These are phyloP conservation scores for Pugionium cornutum DNA, from an alignment of 345 rosid genomes.

Conservation along the genomic window DNA sequence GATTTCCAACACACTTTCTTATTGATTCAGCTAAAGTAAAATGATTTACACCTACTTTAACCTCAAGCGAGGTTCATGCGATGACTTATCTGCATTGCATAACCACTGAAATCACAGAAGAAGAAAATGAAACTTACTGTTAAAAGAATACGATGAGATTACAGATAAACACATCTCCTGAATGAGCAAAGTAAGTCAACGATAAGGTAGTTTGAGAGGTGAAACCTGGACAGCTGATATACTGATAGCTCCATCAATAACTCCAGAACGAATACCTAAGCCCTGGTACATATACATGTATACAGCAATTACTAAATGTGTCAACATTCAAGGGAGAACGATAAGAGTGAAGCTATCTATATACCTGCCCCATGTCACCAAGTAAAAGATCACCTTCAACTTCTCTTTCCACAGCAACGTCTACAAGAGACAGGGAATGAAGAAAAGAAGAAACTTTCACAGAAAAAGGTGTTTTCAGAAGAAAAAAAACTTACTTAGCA, in stretches of 20 bases:
- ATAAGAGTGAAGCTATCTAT: neutral
- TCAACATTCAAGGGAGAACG: neutral
- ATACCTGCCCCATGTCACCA: constrained; percentile 97
- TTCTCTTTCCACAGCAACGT: constrained; percentile 81
- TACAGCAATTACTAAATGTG: neutral
- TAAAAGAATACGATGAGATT: too few species aligned
- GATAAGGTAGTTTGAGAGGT: constrained; percentile 6
- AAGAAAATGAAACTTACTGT: neutral
- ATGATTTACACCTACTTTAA: constrained; percentile 60
- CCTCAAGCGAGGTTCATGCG: constrained; percentile 84
- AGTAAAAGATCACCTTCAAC: constrained; percentile 91
- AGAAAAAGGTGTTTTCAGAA: neutral
- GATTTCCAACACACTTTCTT: neutral
- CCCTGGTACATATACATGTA: constrained; percentile 54
- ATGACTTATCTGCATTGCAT: constrained; percentile 97
- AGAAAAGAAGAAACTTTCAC: neutral
- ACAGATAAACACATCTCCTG: neutral
- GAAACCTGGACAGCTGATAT: constrained; percentile 91
- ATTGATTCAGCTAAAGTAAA: neutral
- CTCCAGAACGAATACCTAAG: constrained; percentile 80
- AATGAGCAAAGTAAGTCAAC: neutral
- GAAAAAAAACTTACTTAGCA: constrained; percentile 61
- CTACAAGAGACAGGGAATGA: constrained; percentile 20
- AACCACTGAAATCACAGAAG: constrained; percentile 59
- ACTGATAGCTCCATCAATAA: constrained; percentile 92